Base-by-base conservation (phyloP, 768 basidiomycete genomes). In the Mycena latifolia region DNA sequence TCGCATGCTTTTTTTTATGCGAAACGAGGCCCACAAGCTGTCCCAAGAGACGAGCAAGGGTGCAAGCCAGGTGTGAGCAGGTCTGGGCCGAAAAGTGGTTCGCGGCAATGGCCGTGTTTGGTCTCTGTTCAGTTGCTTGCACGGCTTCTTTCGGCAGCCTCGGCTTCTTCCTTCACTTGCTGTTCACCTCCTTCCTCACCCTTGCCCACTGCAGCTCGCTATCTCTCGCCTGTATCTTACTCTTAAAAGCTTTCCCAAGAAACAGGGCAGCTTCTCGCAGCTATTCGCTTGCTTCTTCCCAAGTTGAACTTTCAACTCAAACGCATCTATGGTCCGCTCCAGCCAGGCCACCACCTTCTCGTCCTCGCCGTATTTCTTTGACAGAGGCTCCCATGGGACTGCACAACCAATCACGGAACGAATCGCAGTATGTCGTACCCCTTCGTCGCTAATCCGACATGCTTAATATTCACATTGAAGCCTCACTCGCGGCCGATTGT, bases 401-500 rank as follows among this genome's bases (percentile, higher is more conserved):
- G 91, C 93, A 11, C 86, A 92, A 71, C 92, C 92, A 47, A 92
- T 94, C 64, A 89, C 90, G n/a, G 90, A 94, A 75, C 84, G 85
- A 28, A 87, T 94, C 31, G 88, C 93, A 76, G 92, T 93, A 80
- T 74, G 88, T 80, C 48, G 17, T 37, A 17, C 24, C 20, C 14
- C 46, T 62, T 37, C 51, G 37, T 27, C 18, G 22, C 43, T 18
- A 28, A 28, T 56, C 53, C 65, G 39, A 11, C 45, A 50, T 39
- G 46, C 51, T 61, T 52, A 59, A 45, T 25, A 10, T 52, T 48
- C 37, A 52, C 15, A 9, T 53, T n/a, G 7, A 31, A 91, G 88
- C 84, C 92, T 4, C 94, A 97, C 80, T 94, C 92, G 48, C 86
- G 91, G 24, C 93, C 95, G 0, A 89, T 93, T 69, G 98, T 99